A percentile compares a stretch with the other conserved stretches of the same genome.
Conservation (phyloP, 73 alveolate genomes). For the Uronychia setigera region DNA sequence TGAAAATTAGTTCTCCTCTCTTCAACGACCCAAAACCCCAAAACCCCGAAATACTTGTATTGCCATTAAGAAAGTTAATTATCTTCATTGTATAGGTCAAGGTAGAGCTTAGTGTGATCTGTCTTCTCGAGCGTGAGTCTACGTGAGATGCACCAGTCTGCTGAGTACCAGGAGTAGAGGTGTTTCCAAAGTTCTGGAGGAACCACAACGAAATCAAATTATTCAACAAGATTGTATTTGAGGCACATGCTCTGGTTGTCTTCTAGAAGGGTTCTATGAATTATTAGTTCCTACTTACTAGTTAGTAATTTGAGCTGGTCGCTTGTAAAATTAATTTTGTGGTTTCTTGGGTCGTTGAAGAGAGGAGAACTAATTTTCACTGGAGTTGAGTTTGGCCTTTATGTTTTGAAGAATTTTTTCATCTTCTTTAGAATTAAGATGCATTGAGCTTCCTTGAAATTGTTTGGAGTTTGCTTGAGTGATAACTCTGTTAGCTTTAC, state of each 20-base stretch:
- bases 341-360: no score
- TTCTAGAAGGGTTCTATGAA: background rate
- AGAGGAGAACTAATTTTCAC: background rate
- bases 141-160: constrained; percentile 21
- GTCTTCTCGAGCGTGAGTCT: background rate
- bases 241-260: background rate
- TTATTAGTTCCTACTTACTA: constrained; percentile 5
- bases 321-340: background rate
- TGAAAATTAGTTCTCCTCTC: no score
- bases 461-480: no score
- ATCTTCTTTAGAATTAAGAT: no score
- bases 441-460: no score
- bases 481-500: no score
- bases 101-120: background rate
- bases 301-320: background rate
- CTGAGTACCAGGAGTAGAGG: constrained; percentile 51
- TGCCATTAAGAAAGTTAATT: no score
- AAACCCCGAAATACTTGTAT: no score
- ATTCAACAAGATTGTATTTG: constrained; percentile 10
- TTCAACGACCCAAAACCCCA: no score
- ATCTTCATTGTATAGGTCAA: background rate
- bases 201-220: constrained; percentile 35
- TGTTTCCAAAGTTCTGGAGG: constrained; percentile 44
- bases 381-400: no score
- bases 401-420: no score